phyloP scores from a whole-genome alignment of 2,329 filamentous ascomycete species.

The Hypoxylon sp. region DNA sequence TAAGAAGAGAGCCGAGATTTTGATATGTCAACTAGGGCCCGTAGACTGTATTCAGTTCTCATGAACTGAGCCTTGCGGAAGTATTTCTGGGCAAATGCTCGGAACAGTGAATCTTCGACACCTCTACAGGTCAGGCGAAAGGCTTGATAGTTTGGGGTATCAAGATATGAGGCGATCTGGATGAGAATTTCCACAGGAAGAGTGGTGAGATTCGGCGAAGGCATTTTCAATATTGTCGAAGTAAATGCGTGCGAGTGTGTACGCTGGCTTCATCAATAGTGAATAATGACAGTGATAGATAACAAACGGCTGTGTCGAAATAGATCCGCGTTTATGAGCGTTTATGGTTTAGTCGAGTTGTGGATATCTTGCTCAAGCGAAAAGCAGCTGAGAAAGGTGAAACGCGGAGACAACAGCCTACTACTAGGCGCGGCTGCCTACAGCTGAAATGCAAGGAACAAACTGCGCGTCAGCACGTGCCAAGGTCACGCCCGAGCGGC shows the following conservation, averaged over 20 bases:
- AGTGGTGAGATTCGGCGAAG: conserved; percentile 35
- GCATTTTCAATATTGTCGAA: conserved; percentile 20
- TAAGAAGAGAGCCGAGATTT: conserved; percentile 38
- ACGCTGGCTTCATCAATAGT: not conserved
- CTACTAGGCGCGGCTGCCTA: conserved; percentile 5
- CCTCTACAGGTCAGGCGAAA: conserved; percentile 69
- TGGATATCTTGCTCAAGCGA: not conserved
- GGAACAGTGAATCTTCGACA: conserved; percentile 67
- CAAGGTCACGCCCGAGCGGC: conserved; percentile 7
- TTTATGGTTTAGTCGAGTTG: not conserved
- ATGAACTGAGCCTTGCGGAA: conserved; percentile 76
- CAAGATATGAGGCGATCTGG: conserved; percentile 65
- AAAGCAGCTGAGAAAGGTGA: conserved; percentile 3
- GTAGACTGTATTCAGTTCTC: conserved; percentile 67
- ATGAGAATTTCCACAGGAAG: conserved; percentile 71
- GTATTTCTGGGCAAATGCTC: conserved; percentile 71
- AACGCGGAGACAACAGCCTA: conserved; percentile 17
- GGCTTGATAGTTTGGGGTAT: conserved; percentile 66
- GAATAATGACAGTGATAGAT: not conserved
- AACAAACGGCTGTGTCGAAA: not conserved
- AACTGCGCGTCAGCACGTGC: conserved; percentile 27
- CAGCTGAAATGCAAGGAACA: conserved; percentile 13
- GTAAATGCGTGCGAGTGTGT: not conserved
- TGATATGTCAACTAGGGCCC: conserved; percentile 53
- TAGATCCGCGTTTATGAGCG: not conserved